A percentile compares a stretch with the other conserved stretches of the same genome.
phyloP scores from a whole-genome alignment of 2,329 filamentous ascomycete genomes.

The Fusarium abutilonis region DNA sequence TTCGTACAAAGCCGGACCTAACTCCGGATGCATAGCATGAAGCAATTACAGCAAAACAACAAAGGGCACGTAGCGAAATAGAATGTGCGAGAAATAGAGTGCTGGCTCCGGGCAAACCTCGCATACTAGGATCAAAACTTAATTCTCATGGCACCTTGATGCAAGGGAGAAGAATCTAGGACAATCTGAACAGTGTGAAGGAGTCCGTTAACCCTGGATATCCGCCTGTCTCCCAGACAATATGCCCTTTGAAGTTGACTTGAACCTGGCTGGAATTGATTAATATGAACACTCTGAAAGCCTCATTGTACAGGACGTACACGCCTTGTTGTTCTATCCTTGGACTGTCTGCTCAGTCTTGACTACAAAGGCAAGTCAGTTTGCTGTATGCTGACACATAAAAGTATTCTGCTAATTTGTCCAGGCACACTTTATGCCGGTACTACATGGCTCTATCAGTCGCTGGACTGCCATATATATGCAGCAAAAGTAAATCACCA shows the following conservation, averaged over 20 bases:
- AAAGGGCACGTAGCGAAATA: background rate
- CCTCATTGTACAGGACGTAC: background rate
- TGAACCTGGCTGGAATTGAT: background rate
- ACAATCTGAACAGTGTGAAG: background rate
- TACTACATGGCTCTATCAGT: background rate
- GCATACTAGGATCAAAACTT: background rate
- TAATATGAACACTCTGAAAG: background rate
- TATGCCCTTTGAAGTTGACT: constrained; percentile 2
- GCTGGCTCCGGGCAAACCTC: background rate
- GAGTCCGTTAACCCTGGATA: background rate
- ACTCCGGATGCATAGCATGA: background rate
- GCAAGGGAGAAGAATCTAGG: constrained; percentile 21
- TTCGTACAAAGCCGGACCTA: too few species aligned
- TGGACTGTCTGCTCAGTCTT: background rate
- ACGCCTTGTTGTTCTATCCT: too few species aligned
- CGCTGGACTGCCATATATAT: background rate
- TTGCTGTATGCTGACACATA: background rate
- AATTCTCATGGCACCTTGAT: background rate
- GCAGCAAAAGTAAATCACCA: background rate
- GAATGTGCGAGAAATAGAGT: background rate
- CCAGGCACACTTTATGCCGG: background rate
- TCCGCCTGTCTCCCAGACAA: constrained; percentile 5
- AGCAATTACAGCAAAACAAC: background rate
- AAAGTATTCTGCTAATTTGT: background rate
- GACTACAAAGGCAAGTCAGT: background rate